These are phyloP conservation scores for Naganishia cerealis DNA, from an alignment of 1,284 basidiomycete genomes.

Conservation along the genomic window DNA sequence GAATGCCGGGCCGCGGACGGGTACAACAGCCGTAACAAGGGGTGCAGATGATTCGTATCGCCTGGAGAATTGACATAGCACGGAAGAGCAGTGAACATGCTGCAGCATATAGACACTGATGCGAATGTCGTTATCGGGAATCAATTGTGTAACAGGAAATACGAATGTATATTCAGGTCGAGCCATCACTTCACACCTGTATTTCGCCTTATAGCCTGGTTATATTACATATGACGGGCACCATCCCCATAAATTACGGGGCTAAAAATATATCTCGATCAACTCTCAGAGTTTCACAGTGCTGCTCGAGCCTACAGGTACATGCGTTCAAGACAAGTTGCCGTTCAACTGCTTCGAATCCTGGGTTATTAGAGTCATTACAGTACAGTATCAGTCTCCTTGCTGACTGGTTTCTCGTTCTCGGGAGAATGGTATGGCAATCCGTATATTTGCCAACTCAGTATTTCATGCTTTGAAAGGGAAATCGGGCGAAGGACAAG, in stretches of 20 bases:
- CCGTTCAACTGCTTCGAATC: too few relatives aligned
- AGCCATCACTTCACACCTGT: background rate
- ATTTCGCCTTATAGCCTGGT: constrained; percentile 2
- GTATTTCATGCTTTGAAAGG: constrained; percentile 3
- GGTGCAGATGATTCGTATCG: background rate
- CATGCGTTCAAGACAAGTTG: too few relatives aligned
- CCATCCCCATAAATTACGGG: background rate
- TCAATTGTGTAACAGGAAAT: background rate
- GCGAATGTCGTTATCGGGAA: background rate
- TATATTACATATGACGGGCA: background rate
- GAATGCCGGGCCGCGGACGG: background rate
- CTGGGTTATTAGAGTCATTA: too few relatives aligned
- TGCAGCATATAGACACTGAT: background rate
- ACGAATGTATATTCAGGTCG: background rate
- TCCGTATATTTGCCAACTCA: background rate
- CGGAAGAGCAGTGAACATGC: background rate
- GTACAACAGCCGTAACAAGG: background rate
- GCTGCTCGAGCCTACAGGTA: too few relatives aligned
- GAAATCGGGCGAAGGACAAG: too few relatives aligned
- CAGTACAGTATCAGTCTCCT: too few relatives aligned
- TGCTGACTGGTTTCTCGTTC: too few relatives aligned
- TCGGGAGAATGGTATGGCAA: too few relatives aligned
- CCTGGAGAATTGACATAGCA: background rate
- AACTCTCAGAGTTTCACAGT: too few relatives aligned
- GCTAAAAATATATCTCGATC: too few relatives aligned